Conservation (phyloP, 2,329 filamentous ascomycete genomes). For the Fusarium denticulatum region DNA sequence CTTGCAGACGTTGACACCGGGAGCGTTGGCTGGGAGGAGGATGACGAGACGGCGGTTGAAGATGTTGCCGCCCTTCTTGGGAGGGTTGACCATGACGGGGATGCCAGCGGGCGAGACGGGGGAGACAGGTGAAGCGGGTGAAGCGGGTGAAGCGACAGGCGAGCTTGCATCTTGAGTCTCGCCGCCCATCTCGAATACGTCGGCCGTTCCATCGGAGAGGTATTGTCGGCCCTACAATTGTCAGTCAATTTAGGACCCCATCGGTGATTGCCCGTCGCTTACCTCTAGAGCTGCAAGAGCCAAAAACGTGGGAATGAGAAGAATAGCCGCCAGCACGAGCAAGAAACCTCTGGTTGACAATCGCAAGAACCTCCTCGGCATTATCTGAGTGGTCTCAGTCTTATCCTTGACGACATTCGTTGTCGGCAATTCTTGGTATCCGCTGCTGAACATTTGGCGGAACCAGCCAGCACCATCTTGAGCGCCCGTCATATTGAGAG, state of each 20-base stretch:
- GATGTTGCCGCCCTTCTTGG: neutral
- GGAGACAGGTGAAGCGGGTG: neutral
- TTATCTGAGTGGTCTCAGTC: neutral
- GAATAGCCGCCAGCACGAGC: neutral
- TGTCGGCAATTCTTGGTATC: constrained; percentile 20
- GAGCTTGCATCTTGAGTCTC: neutral
- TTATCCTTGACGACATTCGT: constrained; percentile 18
- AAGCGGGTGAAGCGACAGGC: neutral
- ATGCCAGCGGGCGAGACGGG: neutral
- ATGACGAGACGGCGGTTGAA: constrained; percentile 32
- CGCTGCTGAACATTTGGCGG: constrained; percentile 16
- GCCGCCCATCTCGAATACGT: constrained; percentile 9
- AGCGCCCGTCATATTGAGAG: neutral
- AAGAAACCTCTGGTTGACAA: neutral
- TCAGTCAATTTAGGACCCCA: neutral
- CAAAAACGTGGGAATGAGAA: constrained; percentile 12
- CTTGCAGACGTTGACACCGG: constrained; percentile 42
- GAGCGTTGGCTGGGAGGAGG: constrained; percentile 30
- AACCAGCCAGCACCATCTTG: constrained; percentile 6
- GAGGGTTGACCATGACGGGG: neutral
- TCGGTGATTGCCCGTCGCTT: neutral
- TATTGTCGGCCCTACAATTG: constrained; percentile 9
- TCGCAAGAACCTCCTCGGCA: constrained; percentile 8
- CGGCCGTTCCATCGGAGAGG: constrained; percentile 21
- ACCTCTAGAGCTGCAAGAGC: constrained; percentile 19